A percentile compares a stretch with the other conserved stretches of the same genome.
phyloP scores from a whole-genome alignment of 2,329 filamentous ascomycete genomes.

The Amauroascus verrucosus region DNA sequence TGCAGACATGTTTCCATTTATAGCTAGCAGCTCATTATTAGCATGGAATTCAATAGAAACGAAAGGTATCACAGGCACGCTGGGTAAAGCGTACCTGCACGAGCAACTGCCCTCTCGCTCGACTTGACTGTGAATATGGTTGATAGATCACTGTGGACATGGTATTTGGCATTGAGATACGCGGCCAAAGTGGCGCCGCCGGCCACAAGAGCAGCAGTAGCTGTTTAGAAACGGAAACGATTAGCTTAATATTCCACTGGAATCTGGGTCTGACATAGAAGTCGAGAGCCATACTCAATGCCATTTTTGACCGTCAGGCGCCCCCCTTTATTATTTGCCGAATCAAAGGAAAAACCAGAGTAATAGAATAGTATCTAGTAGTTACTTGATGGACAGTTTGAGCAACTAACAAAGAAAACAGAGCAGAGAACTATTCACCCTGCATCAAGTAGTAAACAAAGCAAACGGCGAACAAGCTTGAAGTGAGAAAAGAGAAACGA shows the following conservation, averaged over 20 bases:
- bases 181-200: conserved; percentile 38
- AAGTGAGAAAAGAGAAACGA: not conserved
- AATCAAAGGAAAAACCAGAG: too few relatives aligned
- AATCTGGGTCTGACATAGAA: too few relatives aligned
- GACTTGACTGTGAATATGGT: not conserved
- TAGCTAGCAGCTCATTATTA: conserved; percentile 27
- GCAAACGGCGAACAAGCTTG: not conserved
- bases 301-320: conserved; percentile 3
- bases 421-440: too few relatives aligned
- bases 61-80: not conserved
- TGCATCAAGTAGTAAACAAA: not conserved
- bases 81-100: conserved; percentile 36
- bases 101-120: conserved; percentile 38
- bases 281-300: conserved; percentile 13
- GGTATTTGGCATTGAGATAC: conserved; percentile 61
- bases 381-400: too few relatives aligned
- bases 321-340: too few relatives aligned
- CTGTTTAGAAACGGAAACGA: not conserved
- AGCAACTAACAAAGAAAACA: not conserved
- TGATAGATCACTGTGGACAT: conserved; percentile 52
- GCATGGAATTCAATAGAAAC: not conserved
- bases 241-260: not conserved
- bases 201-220: conserved; percentile 23
- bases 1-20: conserved; percentile 46
- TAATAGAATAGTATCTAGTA: too few relatives aligned